Evolutionary conservation across 129 eudicot species (phyloP), one percentile per base, ranked within the genome.

Genomic region (Smallanthus sonchifolius): DNA sequence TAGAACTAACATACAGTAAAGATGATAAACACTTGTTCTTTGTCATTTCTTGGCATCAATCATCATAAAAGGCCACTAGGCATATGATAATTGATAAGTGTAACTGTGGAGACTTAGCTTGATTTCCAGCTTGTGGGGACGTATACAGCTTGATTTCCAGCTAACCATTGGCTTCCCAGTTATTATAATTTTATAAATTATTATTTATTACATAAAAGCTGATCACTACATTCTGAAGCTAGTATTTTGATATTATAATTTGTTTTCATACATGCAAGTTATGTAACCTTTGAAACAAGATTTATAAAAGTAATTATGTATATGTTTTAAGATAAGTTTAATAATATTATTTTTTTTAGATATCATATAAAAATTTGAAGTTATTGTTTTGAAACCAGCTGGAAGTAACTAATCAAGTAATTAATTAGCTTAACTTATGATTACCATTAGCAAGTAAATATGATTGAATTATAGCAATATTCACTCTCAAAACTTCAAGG

Each of bases 41-140:
- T 78, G 82, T 78, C 77, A 70, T 78, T 38, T 62, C 60, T 39
- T 40, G 75, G 62, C 48, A 69, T 13, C 44, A 40, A 59, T 59
- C 17, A 59, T 13, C 65, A 59, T 54, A 42, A 32, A 32, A 76
- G 48, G 65, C 54, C 75, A 76, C 30, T 32, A 38, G 40, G 64
- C 42, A 36, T 37, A 47, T 37, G 60, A 75, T 35, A 40, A 40
- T 40, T 40, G n/a, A n/a, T 42, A 48, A 51, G 73, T 63, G 37
- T 28, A 37, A 60, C 4, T 38, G 65, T 54, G 72, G 79, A 73
- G 79, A 75, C 73, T n/a, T 75, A 6, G 10, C 42, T 73, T 66
- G 44, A 38, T 10, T 65, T 75, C 73, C 64, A 75, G 35, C 49
- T 35, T n/a, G n/a, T n/a, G n/a, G n/a, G n/a, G n/a, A n/a, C n/a